Evolutionary conservation across 164 flowering plant species (phyloP).

Genomic region (Liquidambar formosana): DNA sequence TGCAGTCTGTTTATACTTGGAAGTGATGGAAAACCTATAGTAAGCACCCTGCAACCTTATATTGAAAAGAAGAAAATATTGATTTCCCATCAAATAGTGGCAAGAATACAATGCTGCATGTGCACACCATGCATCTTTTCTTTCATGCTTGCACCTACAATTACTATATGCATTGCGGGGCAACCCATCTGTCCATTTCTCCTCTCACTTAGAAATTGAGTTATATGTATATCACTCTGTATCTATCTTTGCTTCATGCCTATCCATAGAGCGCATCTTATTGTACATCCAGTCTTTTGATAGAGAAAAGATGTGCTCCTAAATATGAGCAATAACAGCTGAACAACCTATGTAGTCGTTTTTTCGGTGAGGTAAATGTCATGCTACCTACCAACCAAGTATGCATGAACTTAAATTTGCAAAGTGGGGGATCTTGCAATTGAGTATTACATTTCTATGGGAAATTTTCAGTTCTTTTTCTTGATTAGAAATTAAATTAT

Average conservation of each 20-base stretch:
- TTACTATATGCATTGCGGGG: not conserved
- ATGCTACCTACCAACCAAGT: not conserved
- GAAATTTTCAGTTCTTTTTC: not conserved
- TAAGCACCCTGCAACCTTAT: conserved; percentile 37
- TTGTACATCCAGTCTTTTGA: not conserved
- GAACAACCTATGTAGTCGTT: too few relatives aligned
- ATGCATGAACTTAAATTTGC: not conserved
- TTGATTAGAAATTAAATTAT: not conserved
- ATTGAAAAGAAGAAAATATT: not conserved
- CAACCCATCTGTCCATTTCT: not conserved
- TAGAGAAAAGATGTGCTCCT: too few relatives aligned
- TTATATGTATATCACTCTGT: not conserved
- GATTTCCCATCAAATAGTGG: not conserved
- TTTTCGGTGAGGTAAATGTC: not conserved
- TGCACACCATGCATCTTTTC: conserved; percentile 2
- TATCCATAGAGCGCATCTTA: not conserved
- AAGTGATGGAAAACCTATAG: conserved; percentile 69
- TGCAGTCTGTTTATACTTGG: conserved; percentile 78
- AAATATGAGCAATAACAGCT: too few relatives aligned
- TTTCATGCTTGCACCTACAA: not conserved
- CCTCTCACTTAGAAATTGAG: too few relatives aligned
- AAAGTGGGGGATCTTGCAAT: not conserved
- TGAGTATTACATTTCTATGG: not conserved
- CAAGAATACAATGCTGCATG: not conserved
- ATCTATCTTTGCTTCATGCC: not conserved